A percentile compares a stretch with the other conserved stretches of the same genome.
phyloP scores from a whole-genome alignment of 164 flowering plant genomes.

The Tetrastigma voinierianum region DNA sequence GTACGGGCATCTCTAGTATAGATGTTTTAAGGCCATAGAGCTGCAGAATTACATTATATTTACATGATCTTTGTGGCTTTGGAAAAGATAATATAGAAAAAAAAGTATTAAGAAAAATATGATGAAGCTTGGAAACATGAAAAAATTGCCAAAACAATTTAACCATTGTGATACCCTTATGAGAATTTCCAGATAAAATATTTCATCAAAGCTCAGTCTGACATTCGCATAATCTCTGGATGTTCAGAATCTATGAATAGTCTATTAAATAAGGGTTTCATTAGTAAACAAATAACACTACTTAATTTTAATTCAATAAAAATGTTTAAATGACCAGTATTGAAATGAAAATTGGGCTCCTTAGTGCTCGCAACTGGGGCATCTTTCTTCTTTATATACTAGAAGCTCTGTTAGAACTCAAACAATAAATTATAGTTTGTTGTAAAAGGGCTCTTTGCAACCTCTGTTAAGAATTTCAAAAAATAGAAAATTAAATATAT shows the following conservation, averaged over 20 bases:
- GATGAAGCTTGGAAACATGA: conserved; percentile 5
- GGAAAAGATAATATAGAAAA: conserved; percentile 13
- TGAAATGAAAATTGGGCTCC: conserved; percentile 6
- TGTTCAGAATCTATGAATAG: conserved; percentile 98
- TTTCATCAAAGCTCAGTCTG: conserved; percentile 67
- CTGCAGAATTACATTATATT: conserved; percentile 75
- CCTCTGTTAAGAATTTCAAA: conserved; percentile 43
- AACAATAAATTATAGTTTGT: conserved; percentile 86
- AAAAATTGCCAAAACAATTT: not conserved
- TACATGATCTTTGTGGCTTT: conserved; percentile 88
- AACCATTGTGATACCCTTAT: conserved; percentile 52
- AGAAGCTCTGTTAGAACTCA: conserved; percentile 81
- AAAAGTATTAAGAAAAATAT: conserved; percentile 3
- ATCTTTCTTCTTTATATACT: conserved; percentile 76
- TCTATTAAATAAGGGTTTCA: conserved; percentile 55
- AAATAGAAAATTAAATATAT: not conserved
- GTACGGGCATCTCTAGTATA: conserved; percentile 78
- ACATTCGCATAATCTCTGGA: conserved; percentile 73
- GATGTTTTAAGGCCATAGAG: conserved; percentile 86
- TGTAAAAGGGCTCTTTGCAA: conserved; percentile 94
- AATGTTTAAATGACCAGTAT: no score
- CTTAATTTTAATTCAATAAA: not conserved
- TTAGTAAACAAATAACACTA: conserved; percentile 6
- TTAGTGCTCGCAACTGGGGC: conserved; percentile 87
- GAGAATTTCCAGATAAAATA: conserved; percentile 68